A percentile compares a stretch with the other conserved stretches of the same genome.
Evolutionary conservation across 176 grass and related monocot genomes (phyloP).

Genomic region (Juncus inflexus): DNA sequence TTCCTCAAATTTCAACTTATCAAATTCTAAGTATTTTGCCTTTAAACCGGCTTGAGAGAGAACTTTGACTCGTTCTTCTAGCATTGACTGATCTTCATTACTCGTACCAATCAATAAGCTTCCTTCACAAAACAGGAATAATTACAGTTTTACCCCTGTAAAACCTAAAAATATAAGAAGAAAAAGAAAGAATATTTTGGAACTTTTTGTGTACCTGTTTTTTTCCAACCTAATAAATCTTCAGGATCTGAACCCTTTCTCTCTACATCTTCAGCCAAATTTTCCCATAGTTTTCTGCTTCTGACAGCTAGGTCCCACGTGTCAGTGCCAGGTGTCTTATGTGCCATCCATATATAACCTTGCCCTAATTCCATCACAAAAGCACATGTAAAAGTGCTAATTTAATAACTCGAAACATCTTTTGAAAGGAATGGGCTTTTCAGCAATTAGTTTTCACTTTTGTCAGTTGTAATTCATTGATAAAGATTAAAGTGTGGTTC

Average conservation of each 20-base stretch:
- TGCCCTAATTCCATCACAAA: conserved; percentile 43
- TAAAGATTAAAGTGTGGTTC: too few relatives aligned
- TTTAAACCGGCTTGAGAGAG: conserved; percentile 57
- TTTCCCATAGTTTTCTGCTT: conserved; percentile 85
- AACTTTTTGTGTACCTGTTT: conserved; percentile 39
- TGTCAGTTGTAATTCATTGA: too few relatives aligned
- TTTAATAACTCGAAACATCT: neutral
- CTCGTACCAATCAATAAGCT: conserved; percentile 82
- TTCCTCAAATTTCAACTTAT: conserved; percentile 50
- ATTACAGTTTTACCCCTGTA: neutral
- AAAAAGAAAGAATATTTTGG: neutral
- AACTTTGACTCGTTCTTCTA: conserved; percentile 55
- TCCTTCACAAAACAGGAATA: conserved; percentile 43
- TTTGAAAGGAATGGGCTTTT: too few relatives aligned
- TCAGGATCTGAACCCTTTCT: conserved; percentile 37
- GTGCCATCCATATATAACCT: conserved; percentile 91
- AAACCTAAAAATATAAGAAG: neutral
- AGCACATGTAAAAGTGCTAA: too few relatives aligned
- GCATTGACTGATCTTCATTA: conserved; percentile 40
- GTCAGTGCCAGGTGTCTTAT: conserved; percentile 67
- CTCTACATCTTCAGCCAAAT: conserved; percentile 54
- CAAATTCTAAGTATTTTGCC: conserved; percentile 52
- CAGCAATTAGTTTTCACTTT: too few relatives aligned
- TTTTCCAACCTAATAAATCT: conserved; percentile 71
- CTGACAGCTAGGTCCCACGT: conserved; percentile 71